Base-by-base conservation (phyloP, 140 eudicot genomes). In the Flaveria floridana region DNA sequence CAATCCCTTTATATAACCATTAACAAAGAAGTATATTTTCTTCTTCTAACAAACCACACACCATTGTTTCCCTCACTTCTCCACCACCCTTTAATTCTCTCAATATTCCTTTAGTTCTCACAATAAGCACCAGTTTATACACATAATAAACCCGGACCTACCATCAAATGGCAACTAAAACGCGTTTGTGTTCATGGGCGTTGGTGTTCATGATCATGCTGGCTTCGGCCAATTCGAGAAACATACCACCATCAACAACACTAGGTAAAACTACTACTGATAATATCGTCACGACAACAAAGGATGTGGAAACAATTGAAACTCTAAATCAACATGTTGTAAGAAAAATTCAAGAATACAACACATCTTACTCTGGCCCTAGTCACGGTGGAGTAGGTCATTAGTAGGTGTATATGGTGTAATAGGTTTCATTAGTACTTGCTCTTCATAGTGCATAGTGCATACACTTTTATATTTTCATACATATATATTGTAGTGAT, bases 181-280 rank as follows among this genome's bases (percentile, higher is more conserved):
- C 68, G 28, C 50, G 58, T 42, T 21, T 75, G 10, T 68, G 15
- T 41, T 72, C 42, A 34, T 79, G 56, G 12, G 41, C 77, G 12
- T 75, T 80, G 59, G 30, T 69, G 18, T 75, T 80, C 80, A 75
- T 80, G 76, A 18, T 80, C 81, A 80, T 80, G 84, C 69, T 61
- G 44, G 72, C 61, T 50, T 75, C 73, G 4, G 20, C 50, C 18
- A 28, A 42, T 44, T 80, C 81, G 51, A 52, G 84, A 75, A 68
- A 61, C 73, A 69, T 52, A 23, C 77, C 73, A 51, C 44, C 69
- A 77, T 48, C 72, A 68, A 64, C 67, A 16, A 50, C 68, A 12
- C 9, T 6, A 8, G 0, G 0, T 26, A 48, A 11, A 2, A 47
- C 52, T 21, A 34, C 68, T 4, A 2, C 51, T 12, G 37, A 3